phyloP scores from a whole-genome alignment of 331 rosid genomes.

The Cydonia oblonga region DNA sequence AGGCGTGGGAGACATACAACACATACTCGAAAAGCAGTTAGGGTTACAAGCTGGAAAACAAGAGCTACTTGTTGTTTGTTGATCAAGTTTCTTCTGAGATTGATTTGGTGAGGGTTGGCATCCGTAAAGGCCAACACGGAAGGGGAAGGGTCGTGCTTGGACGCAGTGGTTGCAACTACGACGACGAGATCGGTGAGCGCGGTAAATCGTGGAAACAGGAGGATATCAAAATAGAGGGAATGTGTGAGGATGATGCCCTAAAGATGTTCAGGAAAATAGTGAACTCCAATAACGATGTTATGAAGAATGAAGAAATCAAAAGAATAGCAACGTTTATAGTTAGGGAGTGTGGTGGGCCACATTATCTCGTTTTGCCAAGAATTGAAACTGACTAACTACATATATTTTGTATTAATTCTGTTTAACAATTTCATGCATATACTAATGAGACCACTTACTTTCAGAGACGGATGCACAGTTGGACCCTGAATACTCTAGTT shows the following conservation, averaged over 20 bases:
- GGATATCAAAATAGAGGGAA: background rate
- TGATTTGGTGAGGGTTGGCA: background rate
- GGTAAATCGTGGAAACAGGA: background rate
- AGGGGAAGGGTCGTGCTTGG: background rate
- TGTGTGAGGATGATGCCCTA: background rate
- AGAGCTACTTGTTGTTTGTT: background rate
- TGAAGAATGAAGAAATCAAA: background rate
- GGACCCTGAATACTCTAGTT: too few species aligned
- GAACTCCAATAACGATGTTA: background rate
- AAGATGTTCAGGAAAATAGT: background rate
- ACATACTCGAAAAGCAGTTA: background rate
- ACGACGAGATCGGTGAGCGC: too few species aligned
- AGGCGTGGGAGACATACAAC: background rate
- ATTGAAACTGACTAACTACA: too few species aligned
- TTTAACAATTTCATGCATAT: too few species aligned
- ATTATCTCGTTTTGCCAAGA: too few species aligned
- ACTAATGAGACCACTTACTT: too few species aligned
- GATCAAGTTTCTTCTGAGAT: background rate
- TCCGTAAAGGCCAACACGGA: background rate
- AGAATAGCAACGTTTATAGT: background rate
- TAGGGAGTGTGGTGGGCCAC: background rate
- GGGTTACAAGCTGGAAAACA: background rate
- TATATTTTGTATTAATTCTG: too few species aligned
- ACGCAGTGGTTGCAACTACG: too few species aligned
- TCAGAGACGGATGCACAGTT: too few species aligned